These are phyloP conservation scores for Neoboletus subvelutipes DNA, from an alignment of 768 basidiomycete genomes.

Conservation along the genomic window DNA sequence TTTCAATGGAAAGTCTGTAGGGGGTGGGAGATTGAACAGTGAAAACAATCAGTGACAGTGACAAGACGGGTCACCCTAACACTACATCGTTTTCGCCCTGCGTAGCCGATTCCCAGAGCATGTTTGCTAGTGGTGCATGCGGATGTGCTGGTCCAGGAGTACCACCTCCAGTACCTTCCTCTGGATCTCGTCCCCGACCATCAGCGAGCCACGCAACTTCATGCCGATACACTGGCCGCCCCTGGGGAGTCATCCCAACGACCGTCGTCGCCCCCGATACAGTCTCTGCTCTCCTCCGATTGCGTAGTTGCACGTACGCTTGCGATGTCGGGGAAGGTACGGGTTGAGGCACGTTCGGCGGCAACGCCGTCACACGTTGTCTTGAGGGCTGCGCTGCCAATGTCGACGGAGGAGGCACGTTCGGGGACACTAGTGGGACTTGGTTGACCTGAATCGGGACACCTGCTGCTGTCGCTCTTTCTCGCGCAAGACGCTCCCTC, in stretches of 20 bases:
- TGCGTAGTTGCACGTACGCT: slow-evolving; percentile 22
- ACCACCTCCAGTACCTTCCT: slow-evolving; percentile 19
- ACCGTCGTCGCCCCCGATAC: slow-evolving; percentile 32
- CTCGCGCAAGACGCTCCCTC: slow-evolving; percentile 34
- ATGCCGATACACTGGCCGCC: slow-evolving; percentile 30
- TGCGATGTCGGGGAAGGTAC: slow-evolving; percentile 23
- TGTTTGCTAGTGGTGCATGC: slow-evolving; percentile 23
- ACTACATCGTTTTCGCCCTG: slow-evolving; percentile 32
- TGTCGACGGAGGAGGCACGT: slow-evolving; percentile 19
- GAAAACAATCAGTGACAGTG: slow-evolving; percentile 3
- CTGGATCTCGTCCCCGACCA: slow-evolving; percentile 16
- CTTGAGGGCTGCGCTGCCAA: slow-evolving; percentile 18
- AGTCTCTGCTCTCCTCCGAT: slow-evolving; percentile 35
- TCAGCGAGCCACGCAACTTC: slow-evolving; percentile 30
- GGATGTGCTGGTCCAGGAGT: slow-evolving; percentile 20
- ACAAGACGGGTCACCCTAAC: slow-evolving; percentile 24
- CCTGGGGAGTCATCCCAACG: slow-evolving; percentile 28
- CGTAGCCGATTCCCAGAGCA: slow-evolving; percentile 30
- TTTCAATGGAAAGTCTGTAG: slow-evolving; percentile 1
- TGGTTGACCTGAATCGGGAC: slow-evolving; percentile 15
- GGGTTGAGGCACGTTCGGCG: slow-evolving; percentile 24
- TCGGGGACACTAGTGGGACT: slow-evolving; percentile 12
- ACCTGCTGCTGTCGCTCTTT: slow-evolving; percentile 20
- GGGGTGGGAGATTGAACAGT: background rate
- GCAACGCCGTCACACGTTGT: slow-evolving; percentile 31